phyloP scores from a whole-genome alignment of 352 stramenopile genomes.

The Peronospora belbahrii region DNA sequence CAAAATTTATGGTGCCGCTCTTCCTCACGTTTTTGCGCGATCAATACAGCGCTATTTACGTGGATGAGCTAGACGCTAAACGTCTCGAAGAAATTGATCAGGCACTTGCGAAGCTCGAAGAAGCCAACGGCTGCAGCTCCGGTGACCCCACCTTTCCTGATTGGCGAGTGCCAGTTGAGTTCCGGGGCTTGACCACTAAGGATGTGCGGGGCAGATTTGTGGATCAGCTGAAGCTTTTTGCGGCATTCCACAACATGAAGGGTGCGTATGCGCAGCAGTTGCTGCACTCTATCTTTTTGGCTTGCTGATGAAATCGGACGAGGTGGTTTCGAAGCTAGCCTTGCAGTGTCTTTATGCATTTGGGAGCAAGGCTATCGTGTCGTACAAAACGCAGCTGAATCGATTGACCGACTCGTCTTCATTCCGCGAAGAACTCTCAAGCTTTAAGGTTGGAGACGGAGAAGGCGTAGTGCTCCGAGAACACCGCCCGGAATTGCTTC shows the following conservation, averaged over 20 bases:
- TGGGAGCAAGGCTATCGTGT: slow-evolving; percentile 67
- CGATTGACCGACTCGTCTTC: slow-evolving; percentile 68
- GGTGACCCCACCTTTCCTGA: slow-evolving; percentile 14
- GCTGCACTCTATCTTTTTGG: slow-evolving; percentile 82
- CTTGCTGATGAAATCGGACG: slow-evolving; percentile 87
- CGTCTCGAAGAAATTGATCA: slow-evolving; percentile 40
- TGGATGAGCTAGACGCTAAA: slow-evolving; percentile 49
- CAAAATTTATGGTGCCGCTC: slow-evolving; percentile 82
- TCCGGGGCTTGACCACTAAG: slow-evolving; percentile 55
- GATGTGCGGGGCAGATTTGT: slow-evolving; percentile 72
- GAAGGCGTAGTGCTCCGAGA: slow-evolving; percentile 64
- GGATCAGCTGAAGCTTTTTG: slow-evolving; percentile 78
- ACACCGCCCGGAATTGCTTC: slow-evolving; percentile 71
- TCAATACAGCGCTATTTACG: slow-evolving; percentile 72
- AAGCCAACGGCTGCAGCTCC: not conserved
- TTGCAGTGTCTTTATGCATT: slow-evolving; percentile 84
- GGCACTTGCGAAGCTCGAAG: slow-evolving; percentile 36
- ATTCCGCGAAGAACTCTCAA: slow-evolving; percentile 88
- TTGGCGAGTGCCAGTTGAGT: slow-evolving; percentile 27
- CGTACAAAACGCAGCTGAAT: slow-evolving; percentile 84
- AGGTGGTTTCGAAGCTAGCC: slow-evolving; percentile 77
- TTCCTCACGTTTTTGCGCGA: slow-evolving; percentile 77
- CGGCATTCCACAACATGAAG: slow-evolving; percentile 81
- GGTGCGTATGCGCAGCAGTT: slow-evolving; percentile 71
- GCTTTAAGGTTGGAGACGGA: slow-evolving; percentile 76